Evolutionary conservation across 2,329 filamentous ascomycete species (phyloP).

Genomic region (Fusarium nurragi): DNA sequence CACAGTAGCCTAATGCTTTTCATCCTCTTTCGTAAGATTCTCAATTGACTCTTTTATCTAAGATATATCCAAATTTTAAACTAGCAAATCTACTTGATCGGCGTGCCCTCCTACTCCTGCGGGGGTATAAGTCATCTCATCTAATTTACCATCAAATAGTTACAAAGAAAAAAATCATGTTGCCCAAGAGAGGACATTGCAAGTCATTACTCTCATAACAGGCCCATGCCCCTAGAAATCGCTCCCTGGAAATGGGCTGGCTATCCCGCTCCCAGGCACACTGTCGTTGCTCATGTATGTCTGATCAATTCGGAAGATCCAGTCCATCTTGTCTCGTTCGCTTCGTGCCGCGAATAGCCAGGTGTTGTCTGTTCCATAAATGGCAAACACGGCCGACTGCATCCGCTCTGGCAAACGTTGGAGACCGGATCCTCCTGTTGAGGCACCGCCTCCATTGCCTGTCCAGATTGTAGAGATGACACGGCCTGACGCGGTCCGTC

Average conservation of each 20-base stretch:
- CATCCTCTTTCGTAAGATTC: constrained; percentile 11
- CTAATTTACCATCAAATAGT: constrained; percentile 44
- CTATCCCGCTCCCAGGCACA: constrained; percentile 49
- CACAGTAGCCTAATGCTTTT: no score
- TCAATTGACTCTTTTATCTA: constrained; percentile 25
- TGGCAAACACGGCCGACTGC: constrained; percentile 84
- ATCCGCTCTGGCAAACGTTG: constrained; percentile 66
- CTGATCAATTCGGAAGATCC: constrained; percentile 95
- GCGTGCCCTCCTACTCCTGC: constrained; percentile 41
- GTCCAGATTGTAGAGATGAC: constrained; percentile 67
- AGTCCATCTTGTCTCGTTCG: constrained; percentile 93
- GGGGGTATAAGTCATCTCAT: constrained; percentile 47
- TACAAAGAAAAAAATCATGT: constrained; percentile 45
- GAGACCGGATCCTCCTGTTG: constrained; percentile 52
- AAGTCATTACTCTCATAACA: constrained; percentile 43
- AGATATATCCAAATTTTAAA: constrained; percentile 38
- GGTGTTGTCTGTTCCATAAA: constrained; percentile 94
- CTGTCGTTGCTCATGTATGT: constrained; percentile 65
- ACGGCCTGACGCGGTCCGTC: constrained; percentile 60
- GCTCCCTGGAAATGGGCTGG: constrained; percentile 49
- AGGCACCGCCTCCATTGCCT: constrained; percentile 52
- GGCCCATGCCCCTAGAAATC: constrained; percentile 41
- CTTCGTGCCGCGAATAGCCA: constrained; percentile 92
- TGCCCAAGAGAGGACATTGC: constrained; percentile 42
- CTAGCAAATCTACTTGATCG: constrained; percentile 36